A percentile compares a stretch with the other conserved stretches of the same genome.
phyloP scores from a whole-genome alignment of 2,329 filamentous ascomycete genomes.

The Penicillium sp. region DNA sequence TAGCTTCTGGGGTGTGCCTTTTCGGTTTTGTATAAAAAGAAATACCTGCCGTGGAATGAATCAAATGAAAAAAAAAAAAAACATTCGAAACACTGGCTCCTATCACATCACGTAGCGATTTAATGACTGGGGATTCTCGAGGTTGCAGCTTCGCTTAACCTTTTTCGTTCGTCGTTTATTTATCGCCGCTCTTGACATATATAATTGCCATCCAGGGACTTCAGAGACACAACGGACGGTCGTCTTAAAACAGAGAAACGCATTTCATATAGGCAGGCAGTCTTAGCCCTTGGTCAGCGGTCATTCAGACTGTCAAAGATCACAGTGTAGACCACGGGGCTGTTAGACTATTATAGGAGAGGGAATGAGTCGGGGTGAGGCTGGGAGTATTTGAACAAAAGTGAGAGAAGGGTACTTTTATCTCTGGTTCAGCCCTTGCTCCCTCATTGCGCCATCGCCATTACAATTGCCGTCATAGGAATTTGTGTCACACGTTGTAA shows the following conservation, averaged over 20 bases:
- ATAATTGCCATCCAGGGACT: too few species aligned
- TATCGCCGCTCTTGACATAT: too few species aligned
- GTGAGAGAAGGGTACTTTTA: not conserved
- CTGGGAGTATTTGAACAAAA: not conserved
- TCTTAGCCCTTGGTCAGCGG: too few species aligned
- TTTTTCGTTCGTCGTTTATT: not conserved
- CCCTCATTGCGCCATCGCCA: slow-evolving; percentile 11
- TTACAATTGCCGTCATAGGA: slow-evolving; percentile 9
- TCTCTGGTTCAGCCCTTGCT: not conserved
- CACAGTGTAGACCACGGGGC: too few species aligned
- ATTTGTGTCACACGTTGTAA: not conserved
- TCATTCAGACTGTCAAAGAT: not conserved
- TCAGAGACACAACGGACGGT: too few species aligned
- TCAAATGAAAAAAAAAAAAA: slow-evolving; percentile 21
- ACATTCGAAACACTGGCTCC: not conserved
- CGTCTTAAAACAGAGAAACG: too few species aligned
- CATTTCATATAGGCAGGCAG: too few species aligned
- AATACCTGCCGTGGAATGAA: slow-evolving; percentile 10
- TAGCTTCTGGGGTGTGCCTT: slow-evolving; percentile 15
- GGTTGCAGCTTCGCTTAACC: not conserved
- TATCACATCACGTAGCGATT: not conserved
- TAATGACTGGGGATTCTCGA: not conserved
- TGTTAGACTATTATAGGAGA: too few species aligned
- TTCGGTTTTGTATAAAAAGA: slow-evolving; percentile 27
- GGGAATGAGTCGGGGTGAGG: too few species aligned